Conservation (phyloP, 805 yeast genomes). For the Myxozyma udenii region DNA sequence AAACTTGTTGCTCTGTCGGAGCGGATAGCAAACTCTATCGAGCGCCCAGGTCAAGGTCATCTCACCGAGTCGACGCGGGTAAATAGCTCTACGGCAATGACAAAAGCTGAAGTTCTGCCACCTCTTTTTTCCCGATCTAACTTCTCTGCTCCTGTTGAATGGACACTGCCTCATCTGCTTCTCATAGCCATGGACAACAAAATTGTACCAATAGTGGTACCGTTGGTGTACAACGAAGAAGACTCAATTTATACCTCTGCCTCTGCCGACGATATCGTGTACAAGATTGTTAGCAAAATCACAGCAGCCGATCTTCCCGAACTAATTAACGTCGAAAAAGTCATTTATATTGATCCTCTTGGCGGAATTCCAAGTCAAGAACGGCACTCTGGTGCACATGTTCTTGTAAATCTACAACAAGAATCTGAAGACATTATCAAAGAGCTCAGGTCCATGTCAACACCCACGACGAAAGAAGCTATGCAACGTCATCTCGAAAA, state of each 20-base stretch:
- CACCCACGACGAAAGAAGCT: not conserved
- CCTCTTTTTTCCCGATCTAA: slow-evolving; percentile 12
- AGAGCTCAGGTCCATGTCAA: slow-evolving; percentile 45
- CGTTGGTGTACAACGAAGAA: slow-evolving; percentile 61
- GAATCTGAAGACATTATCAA: slow-evolving; percentile 65
- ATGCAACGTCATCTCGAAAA: slow-evolving; percentile 55
- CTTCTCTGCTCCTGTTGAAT: not conserved
- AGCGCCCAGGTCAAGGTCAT: slow-evolving; percentile 1
- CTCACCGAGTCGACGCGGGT: not conserved
- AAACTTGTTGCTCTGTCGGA: slow-evolving; percentile 5
- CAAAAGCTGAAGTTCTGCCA: slow-evolving; percentile 14
- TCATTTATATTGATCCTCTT: slow-evolving; percentile 69
- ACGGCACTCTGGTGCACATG: slow-evolving; percentile 73
- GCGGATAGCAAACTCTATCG: slow-evolving; percentile 11
- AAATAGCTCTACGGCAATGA: not conserved
- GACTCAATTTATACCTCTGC: slow-evolving; percentile 43
- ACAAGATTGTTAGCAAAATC: slow-evolving; percentile 42
- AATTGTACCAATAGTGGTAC: slow-evolving; percentile 53
- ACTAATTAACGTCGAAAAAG: slow-evolving; percentile 63
- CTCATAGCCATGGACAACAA: slow-evolving; percentile 46
- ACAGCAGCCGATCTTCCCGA: slow-evolving; percentile 32
- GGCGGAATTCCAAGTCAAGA: slow-evolving; percentile 94
- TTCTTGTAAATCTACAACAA: slow-evolving; percentile 78
- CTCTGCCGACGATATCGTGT: slow-evolving; percentile 44
- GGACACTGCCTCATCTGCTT: slow-evolving; percentile 33